A percentile compares a stretch with the other conserved stretches of the same genome.
Conservation (phyloP, 352 stramenopile genomes). For the Phytophthora chlamydospora region DNA sequence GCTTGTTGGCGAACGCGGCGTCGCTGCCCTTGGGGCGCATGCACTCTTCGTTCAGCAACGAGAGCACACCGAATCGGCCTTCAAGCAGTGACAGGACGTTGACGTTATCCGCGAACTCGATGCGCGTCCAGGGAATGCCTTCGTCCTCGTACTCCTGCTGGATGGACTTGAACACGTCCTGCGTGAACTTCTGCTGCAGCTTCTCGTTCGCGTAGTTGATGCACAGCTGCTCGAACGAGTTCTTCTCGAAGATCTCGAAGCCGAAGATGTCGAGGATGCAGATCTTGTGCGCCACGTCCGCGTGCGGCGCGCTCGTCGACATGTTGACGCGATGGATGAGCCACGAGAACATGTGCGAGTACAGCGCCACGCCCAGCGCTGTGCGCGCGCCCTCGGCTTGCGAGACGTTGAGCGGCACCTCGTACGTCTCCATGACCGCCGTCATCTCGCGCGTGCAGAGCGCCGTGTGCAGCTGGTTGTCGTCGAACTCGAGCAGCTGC, state of each 20-base stretch:
- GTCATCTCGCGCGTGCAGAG: conserved; percentile 86
- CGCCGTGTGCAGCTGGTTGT: conserved; percentile 68
- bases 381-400: conserved; percentile 82
- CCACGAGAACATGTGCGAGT: conserved; percentile 97
- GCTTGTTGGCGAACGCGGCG: conserved; percentile 85
- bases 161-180: conserved; percentile 95
- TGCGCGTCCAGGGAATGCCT: conserved; percentile 91
- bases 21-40: conserved; percentile 91
- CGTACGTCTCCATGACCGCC: conserved; percentile 80
- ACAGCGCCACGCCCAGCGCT: conserved; percentile 86
- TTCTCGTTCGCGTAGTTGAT: conserved; percentile 98
- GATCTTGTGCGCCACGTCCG: conserved; percentile 72
- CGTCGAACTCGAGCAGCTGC: conserved; percentile 70
- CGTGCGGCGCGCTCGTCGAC: conserved; percentile 66
- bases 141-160: conserved; percentile 97
- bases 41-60: conserved; percentile 95
- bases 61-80: conserved; percentile 87
- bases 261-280: conserved; percentile 98
- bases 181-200: conserved; percentile 93
- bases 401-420: conserved; percentile 84
- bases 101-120: conserved; percentile 93
- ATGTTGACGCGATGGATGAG: conserved; percentile 91
- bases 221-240: conserved; percentile 96
- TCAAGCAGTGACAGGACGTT: conserved; percentile 92
- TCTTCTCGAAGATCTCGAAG: conserved; percentile 97